phyloP scores from a whole-genome alignment of 2,329 filamentous ascomycete species.

The Celoporthe dispersa region DNA sequence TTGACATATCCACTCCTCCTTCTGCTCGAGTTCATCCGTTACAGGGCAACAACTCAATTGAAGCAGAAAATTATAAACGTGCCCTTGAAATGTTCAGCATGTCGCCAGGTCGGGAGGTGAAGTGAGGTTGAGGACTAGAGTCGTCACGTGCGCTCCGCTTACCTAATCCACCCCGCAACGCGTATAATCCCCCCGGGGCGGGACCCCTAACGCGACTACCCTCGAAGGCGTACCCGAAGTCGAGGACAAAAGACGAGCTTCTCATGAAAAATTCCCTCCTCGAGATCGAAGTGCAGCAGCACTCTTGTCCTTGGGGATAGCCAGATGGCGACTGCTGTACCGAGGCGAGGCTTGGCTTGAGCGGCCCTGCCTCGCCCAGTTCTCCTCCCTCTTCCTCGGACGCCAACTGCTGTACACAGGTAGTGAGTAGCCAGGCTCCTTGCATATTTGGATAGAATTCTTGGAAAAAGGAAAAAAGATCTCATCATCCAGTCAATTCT shows the following conservation, averaged over 20 bases:
- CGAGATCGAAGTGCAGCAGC: neutral
- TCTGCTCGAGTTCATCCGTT: neutral
- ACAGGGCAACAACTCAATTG: neutral
- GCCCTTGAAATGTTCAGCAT: neutral
- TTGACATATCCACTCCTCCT: too few relatives aligned
- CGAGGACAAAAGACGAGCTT: neutral
- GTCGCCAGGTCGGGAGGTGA: neutral
- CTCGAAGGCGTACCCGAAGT: neutral
- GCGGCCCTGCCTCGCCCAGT: neutral
- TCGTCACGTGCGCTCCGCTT: neutral
- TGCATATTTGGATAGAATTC: neutral
- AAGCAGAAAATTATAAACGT: neutral
- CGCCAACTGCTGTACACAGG: neutral
- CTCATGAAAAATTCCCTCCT: neutral
- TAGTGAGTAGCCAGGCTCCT: neutral
- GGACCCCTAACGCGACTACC: neutral
- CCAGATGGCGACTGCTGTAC: neutral
- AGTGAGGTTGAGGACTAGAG: neutral
- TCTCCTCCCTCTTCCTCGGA: neutral
- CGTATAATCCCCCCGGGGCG: too few relatives aligned
- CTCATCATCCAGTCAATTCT: constrained; percentile 3
- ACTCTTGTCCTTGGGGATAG: neutral
- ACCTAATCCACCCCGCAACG: neutral
- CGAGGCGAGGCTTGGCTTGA: neutral
- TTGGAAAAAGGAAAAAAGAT: neutral